Conservation (phyloP, 768 basidiomycete genomes). For the Pilatotrama ljubarskyi region DNA sequence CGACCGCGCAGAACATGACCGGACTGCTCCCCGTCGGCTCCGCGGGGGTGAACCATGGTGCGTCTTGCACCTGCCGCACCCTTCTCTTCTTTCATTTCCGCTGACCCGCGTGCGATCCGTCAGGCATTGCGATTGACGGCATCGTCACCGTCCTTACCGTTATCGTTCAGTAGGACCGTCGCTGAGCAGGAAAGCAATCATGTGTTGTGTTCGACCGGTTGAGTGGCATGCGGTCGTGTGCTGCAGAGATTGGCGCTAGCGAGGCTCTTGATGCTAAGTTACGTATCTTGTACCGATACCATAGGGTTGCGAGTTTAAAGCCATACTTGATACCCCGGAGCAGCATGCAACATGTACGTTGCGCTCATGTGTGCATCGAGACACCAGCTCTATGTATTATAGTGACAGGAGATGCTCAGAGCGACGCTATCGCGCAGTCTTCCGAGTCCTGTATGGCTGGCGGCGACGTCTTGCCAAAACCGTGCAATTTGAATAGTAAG, state of each 20-base stretch:
- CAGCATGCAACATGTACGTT: no score
- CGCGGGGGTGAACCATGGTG: slow-evolving; percentile 55
- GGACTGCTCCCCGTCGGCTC: slow-evolving; percentile 56
- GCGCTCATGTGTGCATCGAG: no score
- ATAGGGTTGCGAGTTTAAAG: neutral
- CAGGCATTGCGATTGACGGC: slow-evolving; percentile 63
- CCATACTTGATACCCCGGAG: neutral
- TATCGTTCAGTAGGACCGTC: slow-evolving; percentile 34
- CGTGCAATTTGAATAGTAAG: no score
- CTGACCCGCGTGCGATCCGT: neutral
- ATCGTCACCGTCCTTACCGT: slow-evolving; percentile 56
- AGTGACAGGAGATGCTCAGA: no score
- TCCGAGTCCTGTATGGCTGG: no score
- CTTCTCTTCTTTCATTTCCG: neutral
- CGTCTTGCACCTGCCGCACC: neutral
- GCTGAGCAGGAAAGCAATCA: no score
- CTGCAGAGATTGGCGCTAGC: no score
- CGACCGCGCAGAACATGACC: slow-evolving; percentile 46
- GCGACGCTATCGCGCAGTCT: no score
- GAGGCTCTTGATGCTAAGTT: neutral
- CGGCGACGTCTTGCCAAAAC: no score
- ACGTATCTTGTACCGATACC: neutral
- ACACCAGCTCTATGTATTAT: no score
- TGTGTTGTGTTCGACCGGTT: no score
- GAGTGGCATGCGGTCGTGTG: no score